Conservation (phyloP, 805 yeast genomes). For the Starmerella ratchasimensis region DNA sequence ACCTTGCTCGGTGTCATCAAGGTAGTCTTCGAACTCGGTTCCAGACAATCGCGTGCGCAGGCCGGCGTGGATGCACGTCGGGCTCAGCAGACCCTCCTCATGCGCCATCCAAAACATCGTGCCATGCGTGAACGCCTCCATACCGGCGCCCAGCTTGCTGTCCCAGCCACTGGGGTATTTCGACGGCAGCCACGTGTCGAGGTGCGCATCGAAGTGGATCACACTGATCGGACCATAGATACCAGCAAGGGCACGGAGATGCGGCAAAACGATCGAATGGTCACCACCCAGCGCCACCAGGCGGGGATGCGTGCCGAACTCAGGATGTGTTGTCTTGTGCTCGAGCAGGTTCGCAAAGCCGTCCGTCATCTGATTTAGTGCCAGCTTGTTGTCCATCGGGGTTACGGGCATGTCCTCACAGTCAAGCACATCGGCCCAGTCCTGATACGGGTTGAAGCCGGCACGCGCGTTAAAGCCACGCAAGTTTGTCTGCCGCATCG, state of each 20-base stretch:
- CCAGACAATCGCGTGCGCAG: constrained; percentile 62
- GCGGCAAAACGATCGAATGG: constrained; percentile 63
- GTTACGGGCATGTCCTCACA: constrained; percentile 59
- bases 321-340: constrained; percentile 22
- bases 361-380: constrained; percentile 46
- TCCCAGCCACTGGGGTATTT: constrained; percentile 67
- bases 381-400: constrained; percentile 53
- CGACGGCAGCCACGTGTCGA: constrained; percentile 73
- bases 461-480: constrained; percentile 63
- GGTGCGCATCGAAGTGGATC: constrained; percentile 74
- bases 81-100: constrained; percentile 48
- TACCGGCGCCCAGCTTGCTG: constrained; percentile 29
- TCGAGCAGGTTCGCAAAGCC: constrained; percentile 42
- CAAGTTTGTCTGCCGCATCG: constrained; percentile 44
- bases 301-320: constrained; percentile 36
- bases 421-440: constrained; percentile 43
- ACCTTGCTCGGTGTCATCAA: constrained; percentile 55
- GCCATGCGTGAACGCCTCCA: constrained; percentile 62
- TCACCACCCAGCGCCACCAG: constrained; percentile 71
- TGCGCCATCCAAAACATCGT: constrained; percentile 75
- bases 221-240: constrained; percentile 56
- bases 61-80: constrained; percentile 61
- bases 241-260: constrained; percentile 47
- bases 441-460: constrained; percentile 43
- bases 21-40: constrained; percentile 42